phyloP scores from a whole-genome alignment of 768 basidiomycete genomes.

The Panaeolus papilionaceus region DNA sequence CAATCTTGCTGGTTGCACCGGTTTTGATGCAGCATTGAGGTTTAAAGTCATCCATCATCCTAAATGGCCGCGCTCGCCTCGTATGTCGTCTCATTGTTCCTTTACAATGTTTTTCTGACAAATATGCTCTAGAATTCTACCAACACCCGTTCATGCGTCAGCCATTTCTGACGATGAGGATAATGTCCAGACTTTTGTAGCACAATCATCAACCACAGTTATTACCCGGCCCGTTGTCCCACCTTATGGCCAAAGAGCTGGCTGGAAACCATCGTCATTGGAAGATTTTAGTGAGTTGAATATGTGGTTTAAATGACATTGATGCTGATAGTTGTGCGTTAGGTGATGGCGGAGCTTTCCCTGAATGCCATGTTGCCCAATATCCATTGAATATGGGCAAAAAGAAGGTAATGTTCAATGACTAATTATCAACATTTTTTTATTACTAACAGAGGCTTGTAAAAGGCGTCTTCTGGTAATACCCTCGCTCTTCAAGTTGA shows the following conservation, averaged over 20 bases:
- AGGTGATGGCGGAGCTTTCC: constrained; percentile 89
- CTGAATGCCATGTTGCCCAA: constrained; percentile 97
- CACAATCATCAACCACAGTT: constrained; percentile 42
- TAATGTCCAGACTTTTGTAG: constrained; percentile 42
- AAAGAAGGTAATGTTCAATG: constrained; percentile 75
- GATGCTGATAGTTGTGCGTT: constrained; percentile 16
- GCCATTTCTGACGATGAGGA: constrained; percentile 67
- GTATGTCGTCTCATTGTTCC: constrained; percentile 50
- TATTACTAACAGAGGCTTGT: constrained; percentile 11
- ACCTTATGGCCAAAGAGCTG: constrained; percentile 83
- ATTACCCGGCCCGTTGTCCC: constrained; percentile 66
- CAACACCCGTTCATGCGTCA: constrained; percentile 64
- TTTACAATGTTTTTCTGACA: constrained; percentile 16
- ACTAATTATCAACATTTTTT: not conserved
- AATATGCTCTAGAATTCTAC: constrained; percentile 60
- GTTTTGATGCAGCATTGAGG: constrained; percentile 17
- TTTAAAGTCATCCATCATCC: constrained; percentile 20
- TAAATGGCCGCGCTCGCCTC: constrained; percentile 69
- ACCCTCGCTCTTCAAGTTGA: constrained; percentile 98
- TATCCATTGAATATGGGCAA: constrained; percentile 95
- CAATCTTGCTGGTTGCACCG: constrained; percentile 8
- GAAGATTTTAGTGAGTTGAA: constrained; percentile 80
- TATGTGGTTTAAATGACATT: constrained; percentile 13
- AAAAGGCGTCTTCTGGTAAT: constrained; percentile 87
- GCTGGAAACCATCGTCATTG: constrained; percentile 84